Conservation (phyloP, 805 yeast genomes). For the Kluyveromyces lactis region DNA sequence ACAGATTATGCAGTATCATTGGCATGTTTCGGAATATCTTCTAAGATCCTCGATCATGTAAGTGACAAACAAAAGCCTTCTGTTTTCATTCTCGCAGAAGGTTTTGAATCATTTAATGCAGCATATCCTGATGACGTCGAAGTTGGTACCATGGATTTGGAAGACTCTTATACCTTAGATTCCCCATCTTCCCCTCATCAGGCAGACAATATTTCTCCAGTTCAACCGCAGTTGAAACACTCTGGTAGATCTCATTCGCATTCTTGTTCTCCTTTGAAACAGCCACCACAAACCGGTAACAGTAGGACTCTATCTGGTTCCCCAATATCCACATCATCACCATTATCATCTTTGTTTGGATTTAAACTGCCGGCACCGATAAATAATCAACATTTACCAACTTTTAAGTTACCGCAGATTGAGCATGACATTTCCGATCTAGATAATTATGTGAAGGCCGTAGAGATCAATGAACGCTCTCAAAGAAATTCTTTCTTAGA, state of each 20-base stretch:
- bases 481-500: conserved; percentile 1
- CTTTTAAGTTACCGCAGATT: conserved; percentile 23
- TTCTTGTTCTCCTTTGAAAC: neutral
- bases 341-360: conserved; percentile 25
- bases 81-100: conserved; percentile 6
- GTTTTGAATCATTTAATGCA: conserved; percentile 5
- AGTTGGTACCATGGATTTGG: too few relatives aligned
- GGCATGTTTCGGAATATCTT: conserved; percentile 21
- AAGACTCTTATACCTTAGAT: neutral
- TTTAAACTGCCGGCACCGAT: conserved; percentile 23
- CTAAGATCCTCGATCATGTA: conserved; percentile 16
- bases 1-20: conserved; percentile 18
- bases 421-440: conserved; percentile 23
- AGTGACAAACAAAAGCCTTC: conserved; percentile 2
- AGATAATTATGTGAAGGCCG: conserved; percentile 26
- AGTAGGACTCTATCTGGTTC: conserved; percentile 10
- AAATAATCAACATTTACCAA: conserved; percentile 11
- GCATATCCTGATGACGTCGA: conserved; percentile 1
- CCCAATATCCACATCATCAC: conserved; percentile 26
- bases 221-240: neutral
- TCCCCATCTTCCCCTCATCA: neutral
- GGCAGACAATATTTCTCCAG: too few relatives aligned
- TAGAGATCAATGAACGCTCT: conserved; percentile 21
- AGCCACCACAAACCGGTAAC: conserved; percentile 3
- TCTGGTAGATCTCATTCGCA: neutral